These are phyloP conservation scores for Venustampulla echinocandica DNA, from an alignment of 495 filamentous ascomycete species.

Conservation along the genomic window DNA sequence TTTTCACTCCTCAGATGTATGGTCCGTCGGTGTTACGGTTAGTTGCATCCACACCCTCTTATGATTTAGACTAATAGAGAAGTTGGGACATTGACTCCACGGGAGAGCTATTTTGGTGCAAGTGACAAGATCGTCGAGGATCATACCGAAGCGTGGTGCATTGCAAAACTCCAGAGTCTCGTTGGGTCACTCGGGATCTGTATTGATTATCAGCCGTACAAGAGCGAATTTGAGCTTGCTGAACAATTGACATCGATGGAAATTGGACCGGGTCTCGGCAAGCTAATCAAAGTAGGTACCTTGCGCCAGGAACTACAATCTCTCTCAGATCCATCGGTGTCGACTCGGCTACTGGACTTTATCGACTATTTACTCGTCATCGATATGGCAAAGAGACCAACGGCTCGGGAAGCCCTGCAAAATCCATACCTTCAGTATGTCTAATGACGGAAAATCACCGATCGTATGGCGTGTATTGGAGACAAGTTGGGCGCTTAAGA, in stretches of 20 bases:
- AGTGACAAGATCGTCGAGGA: neutral
- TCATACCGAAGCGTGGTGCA: neutral
- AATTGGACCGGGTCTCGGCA: neutral
- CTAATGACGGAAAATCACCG: too few species aligned
- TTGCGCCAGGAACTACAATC: neutral
- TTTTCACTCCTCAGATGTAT: neutral
- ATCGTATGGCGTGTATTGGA: too few species aligned
- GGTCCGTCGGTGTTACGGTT: neutral
- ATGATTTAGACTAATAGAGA: neutral
- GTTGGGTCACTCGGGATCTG: neutral
- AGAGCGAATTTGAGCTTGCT: neutral
- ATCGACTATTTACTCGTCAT: constrained; percentile 18
- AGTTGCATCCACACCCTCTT: neutral
- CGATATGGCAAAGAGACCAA: constrained; percentile 22
- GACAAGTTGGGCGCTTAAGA: too few species aligned
- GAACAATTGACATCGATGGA: neutral
- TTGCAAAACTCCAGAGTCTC: neutral
- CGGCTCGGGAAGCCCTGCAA: constrained; percentile 20
- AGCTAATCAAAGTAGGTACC: neutral
- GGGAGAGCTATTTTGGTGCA: neutral
- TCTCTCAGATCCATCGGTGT: neutral
- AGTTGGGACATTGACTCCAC: neutral
- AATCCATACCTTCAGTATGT: too few species aligned
- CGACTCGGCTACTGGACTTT: neutral
- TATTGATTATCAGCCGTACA: neutral